Base-by-base conservation (phyloP, 306 rosid genomes). In the Vigna hirtella region DNA sequence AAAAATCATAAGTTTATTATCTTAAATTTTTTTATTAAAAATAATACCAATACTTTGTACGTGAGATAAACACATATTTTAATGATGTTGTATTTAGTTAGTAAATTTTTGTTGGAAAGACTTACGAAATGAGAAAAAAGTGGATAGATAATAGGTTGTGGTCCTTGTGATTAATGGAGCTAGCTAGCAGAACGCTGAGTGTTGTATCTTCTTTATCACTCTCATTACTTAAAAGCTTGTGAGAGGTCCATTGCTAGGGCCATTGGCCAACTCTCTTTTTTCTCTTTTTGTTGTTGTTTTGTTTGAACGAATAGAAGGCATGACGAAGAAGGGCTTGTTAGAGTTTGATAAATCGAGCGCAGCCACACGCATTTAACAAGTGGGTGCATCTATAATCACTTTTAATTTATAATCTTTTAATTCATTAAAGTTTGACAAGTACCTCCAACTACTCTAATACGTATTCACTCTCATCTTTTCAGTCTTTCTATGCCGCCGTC, bases 131-230 rank as follows among this genome's bases (percentile, higher is more conserved):
- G 26, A 13, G 26, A 5, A 52, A 14, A 59, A 5, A 55, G 45
- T 43, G 55, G 56, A 52, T 70, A 28, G 64, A 15, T 62, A 12
- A 26, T 49, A 30, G 3, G 4, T 4, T 15, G 85, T 81, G 85
- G 85, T 81, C 87, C 83, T 76, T 65, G 53, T 76, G 22, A 75
- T 53, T 30, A 52, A 51, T 49, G 76, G 73, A 80, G 73, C 61
- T 42, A 42, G 17, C 82, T 52, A 38, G 70, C 66, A 49, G 18
- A 56, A 52, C 11, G 10, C 4, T 40, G 49, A 43, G 56, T 34
- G 77, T 73, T 24, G 40, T 50, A 73, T 51, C 42, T 15, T 52
- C 38, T 72, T 47, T 73, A 17, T 62, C 76, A 26, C 67, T 70
- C 48, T 18, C 38, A 34, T 34, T 34, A 34, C 38, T 34, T 34